A percentile compares a stretch with the other conserved stretches of the same genome.
Evolutionary conservation across 1,139 yeast species (phyloP).

Genomic region (Sugiyamaella sp.): DNA sequence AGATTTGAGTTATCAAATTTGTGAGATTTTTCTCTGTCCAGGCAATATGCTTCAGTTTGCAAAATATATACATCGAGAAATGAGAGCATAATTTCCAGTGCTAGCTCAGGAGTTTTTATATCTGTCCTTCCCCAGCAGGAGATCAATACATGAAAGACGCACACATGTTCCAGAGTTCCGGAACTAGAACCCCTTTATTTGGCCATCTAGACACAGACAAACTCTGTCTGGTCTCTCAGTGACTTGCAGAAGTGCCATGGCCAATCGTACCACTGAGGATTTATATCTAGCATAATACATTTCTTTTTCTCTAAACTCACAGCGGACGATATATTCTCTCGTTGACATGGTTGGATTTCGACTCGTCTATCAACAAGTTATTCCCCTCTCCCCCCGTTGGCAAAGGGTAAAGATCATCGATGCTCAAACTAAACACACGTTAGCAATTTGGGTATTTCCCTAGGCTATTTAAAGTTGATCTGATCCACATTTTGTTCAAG

Average conservation of each 20-base stretch:
- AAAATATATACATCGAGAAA: too few species aligned
- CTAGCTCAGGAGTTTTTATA: too few species aligned
- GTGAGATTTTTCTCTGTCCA: too few species aligned
- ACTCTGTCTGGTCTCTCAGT: not conserved
- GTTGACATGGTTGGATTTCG: not conserved
- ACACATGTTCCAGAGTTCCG: not conserved
- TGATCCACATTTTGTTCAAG: conserved; percentile 1
- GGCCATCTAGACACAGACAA: not conserved
- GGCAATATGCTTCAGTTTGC: too few species aligned
- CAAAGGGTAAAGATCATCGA: conserved; percentile 7
- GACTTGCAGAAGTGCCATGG: not conserved
- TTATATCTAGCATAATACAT: conserved; percentile 13
- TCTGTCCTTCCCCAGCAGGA: too few species aligned
- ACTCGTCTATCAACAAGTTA: not conserved
- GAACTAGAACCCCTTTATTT: not conserved
- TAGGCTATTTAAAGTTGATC: conserved; percentile 7
- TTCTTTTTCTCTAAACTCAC: not conserved
- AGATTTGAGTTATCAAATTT: too few species aligned
- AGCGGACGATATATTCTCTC: not conserved
- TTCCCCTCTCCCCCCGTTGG: conserved; percentile 1
- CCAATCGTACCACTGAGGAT: not conserved
- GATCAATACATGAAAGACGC: not conserved
- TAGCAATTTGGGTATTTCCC: not conserved
- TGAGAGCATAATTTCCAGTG: not conserved
- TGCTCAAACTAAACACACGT: not conserved